Conservation (phyloP, 352 stramenopile species). For the Phytophthora ohioensis region DNA sequence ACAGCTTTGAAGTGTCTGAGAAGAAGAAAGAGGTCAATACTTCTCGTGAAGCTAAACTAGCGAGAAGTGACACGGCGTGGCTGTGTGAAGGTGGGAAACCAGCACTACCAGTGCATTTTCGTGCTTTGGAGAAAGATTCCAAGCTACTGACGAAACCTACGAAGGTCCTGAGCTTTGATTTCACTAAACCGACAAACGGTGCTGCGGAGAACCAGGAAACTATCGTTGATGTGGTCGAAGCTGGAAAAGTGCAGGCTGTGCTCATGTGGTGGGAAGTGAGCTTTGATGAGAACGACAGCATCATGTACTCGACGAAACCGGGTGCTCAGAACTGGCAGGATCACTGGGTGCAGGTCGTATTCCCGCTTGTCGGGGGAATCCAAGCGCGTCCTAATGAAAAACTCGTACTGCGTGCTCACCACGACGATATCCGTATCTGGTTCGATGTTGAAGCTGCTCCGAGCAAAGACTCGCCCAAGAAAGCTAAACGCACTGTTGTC, state of each 20-base stretch:
- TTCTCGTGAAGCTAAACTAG: constrained; percentile 43
- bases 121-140: constrained; percentile 46
- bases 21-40: constrained; percentile 29
- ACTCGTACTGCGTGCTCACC: constrained; percentile 62
- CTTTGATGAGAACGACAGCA: constrained; percentile 57
- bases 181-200: constrained; percentile 48
- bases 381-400: constrained; percentile 30
- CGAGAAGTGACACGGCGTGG: constrained; percentile 64
- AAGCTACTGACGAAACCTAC: constrained; percentile 53
- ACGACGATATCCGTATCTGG: constrained; percentile 84
- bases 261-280: constrained; percentile 86
- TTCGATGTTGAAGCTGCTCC: constrained; percentile 61
- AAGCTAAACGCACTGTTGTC: constrained; percentile 39
- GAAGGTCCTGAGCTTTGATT: constrained; percentile 73
- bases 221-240: constrained; percentile 39
- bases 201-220: constrained; percentile 48
- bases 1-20: constrained; percentile 52
- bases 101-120: constrained; percentile 73
- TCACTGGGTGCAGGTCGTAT: constrained; percentile 86
- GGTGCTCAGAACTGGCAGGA: constrained; percentile 84
- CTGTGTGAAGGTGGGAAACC: constrained; percentile 69
- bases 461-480: constrained; percentile 36
- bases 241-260: constrained; percentile 66
- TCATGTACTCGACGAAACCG: constrained; percentile 77
- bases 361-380: constrained; percentile 54